phyloP scores from a whole-genome alignment of 495 filamentous ascomycete genomes.

The Neurospora sp. region DNA sequence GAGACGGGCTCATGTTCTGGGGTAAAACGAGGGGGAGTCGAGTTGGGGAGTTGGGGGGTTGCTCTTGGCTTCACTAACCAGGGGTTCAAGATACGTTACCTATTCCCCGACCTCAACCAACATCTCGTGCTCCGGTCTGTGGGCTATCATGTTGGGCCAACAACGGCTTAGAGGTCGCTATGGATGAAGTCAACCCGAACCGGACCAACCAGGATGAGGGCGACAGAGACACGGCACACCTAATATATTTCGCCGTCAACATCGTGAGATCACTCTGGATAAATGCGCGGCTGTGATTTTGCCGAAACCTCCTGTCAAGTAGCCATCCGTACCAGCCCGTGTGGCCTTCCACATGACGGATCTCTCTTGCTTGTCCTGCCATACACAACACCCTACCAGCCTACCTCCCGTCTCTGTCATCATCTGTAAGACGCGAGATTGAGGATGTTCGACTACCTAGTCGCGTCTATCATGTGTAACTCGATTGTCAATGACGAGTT shows the following conservation, averaged over 20 bases:
- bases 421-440: background rate
- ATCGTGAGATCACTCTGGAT: slow-evolving; percentile 23
- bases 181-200: background rate
- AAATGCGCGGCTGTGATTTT: slow-evolving; percentile 23
- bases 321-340: slow-evolving; percentile 7
- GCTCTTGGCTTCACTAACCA: background rate
- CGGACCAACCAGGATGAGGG: background rate
- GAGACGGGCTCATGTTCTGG: background rate
- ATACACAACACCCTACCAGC: background rate
- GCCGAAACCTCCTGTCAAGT: slow-evolving; percentile 18
- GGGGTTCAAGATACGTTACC: background rate
- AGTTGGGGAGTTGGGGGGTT: background rate
- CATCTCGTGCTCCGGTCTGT: background rate
- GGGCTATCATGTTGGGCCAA: background rate
- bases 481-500: background rate
- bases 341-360: slow-evolving; percentile 17
- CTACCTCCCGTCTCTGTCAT: background rate
- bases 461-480: background rate
- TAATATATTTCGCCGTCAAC: slow-evolving; percentile 25
- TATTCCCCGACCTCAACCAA: background rate
- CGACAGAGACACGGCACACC: slow-evolving; percentile 19
- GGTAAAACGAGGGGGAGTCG: background rate
- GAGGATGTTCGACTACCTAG: background rate
- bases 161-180: background rate
- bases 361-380: background rate